Base-by-base conservation (phyloP, 768 basidiomycete genomes). In the Mycena metata region DNA sequence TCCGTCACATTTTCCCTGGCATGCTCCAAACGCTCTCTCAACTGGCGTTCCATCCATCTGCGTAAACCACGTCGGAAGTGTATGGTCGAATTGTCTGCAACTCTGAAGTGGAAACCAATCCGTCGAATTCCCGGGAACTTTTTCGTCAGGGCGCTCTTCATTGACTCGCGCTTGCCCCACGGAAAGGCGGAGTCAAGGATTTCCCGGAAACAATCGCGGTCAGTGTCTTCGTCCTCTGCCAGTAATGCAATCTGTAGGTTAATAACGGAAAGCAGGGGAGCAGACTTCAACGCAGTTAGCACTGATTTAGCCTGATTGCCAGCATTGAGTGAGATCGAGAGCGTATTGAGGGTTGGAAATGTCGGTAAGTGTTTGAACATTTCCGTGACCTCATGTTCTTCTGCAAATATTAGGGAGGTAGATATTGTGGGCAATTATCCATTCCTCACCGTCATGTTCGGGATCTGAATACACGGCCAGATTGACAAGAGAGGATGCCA, bases 1-100 rank as follows among this genome's bases (percentile, higher is more conserved):
- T 58, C 60, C 2, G 21, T 39, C 10, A 68, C 13, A 23, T 58
- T 55, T 16, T 41, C 67, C 12, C 55, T 30, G 17, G 39, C 51
- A 30, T 63, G 5, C 7, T 50, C 39, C 23, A 62, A 33, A 8
- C 42, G 55, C 7, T 62, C 30, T 30, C 33, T 57, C 12, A 68
- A 62, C 21, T 21, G 26, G 5, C 60, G 67, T 24, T 62, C 67
- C 55, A 68, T 56, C 17, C 23, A 35, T 16, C 56, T 50, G 9
- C 60, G 60, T 21, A 58, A 36, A 2, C 67, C 67, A 9, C 60
- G 60, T 39, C 55, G 46, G 21, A 62, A 68, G 51, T 68, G 67
- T 16, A 63, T 13, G 12, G 49, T 12, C 23, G 60, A 62, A 24
- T 35, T 15, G 39, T 39, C 45, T 2, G 17, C 21, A 15, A 21